A percentile compares a stretch with the other conserved stretches of the same genome.
Conservation (phyloP, 306 rosid genomes). For the Crataegus laevigata region DNA sequence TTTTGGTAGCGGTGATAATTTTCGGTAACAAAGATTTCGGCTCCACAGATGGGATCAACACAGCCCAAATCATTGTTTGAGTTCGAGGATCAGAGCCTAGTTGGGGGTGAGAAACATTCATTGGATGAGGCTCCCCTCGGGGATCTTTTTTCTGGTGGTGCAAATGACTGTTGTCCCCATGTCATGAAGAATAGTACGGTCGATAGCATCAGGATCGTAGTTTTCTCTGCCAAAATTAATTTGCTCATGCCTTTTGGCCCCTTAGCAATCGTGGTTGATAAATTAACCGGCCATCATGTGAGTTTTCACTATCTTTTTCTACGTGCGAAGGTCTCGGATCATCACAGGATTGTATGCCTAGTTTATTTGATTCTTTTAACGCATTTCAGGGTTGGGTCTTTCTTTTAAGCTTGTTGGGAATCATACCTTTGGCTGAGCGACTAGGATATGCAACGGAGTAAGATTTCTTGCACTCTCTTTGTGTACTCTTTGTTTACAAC, state of each 20-base stretch:
- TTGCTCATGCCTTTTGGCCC: constrained; percentile 45
- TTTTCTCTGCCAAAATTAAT: constrained; percentile 40
- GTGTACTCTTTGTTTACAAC: not conserved
- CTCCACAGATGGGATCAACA: constrained; percentile 31
- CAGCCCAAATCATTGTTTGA: constrained; percentile 21
- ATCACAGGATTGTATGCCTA: not conserved
- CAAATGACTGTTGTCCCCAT: constrained; percentile 3
- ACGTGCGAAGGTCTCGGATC: not conserved
- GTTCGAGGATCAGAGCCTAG: constrained; percentile 34
- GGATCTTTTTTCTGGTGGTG: constrained; percentile 17
- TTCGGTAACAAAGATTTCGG: not conserved
- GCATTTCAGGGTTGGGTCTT: constrained; percentile 44
- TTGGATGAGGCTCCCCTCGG: constrained; percentile 13
- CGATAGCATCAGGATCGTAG: constrained; percentile 35
- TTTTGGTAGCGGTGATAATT: not conserved
- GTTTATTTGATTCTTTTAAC: not conserved
- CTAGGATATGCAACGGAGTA: constrained; percentile 50
- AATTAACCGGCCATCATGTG: constrained; percentile 35
- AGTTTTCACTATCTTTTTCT: constrained; percentile 18
- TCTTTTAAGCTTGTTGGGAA: constrained; percentile 43
- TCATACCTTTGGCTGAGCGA: constrained; percentile 49
- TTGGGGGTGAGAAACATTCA: constrained; percentile 25
- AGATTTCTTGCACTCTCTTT: constrained; percentile 7
- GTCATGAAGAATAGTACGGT: constrained; percentile 29
- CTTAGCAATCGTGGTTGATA: constrained; percentile 34